phyloP scores from a whole-genome alignment of 176 grass and related monocot genomes.

The Tillandsia fasciculata region DNA sequence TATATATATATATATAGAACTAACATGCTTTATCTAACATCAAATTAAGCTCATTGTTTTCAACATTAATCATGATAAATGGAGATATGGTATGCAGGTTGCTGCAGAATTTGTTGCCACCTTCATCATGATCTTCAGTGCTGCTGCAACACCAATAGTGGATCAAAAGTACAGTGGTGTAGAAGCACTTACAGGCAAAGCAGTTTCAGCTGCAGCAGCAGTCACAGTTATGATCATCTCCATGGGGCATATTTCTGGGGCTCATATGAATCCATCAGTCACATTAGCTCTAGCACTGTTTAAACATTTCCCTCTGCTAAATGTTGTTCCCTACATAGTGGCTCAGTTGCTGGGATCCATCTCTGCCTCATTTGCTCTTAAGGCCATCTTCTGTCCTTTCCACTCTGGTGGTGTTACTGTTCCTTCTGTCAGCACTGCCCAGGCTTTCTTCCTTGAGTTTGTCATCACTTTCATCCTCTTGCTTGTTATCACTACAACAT shows the following conservation, averaged over 20 bases:
- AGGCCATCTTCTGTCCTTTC: conserved; percentile 34
- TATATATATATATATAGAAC: no score
- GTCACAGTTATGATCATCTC: conserved; percentile 47
- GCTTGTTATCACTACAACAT: conserved; percentile 50
- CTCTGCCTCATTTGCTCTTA: conserved; percentile 34
- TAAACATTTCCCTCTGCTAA: conserved; percentile 37
- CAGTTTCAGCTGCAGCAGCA: conserved; percentile 28
- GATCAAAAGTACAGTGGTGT: conserved; percentile 37
- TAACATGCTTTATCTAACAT: no score
- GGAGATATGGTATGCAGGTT: conserved; percentile 12
- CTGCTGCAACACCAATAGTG: conserved; percentile 43
- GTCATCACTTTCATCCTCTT: conserved; percentile 52
- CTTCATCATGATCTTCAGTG: conserved; percentile 56
- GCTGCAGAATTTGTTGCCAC: conserved; percentile 53
- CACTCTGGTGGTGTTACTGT: conserved; percentile 38
- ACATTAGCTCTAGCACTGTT: conserved; percentile 45
- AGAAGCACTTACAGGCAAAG: conserved; percentile 39
- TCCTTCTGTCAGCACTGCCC: conserved; percentile 22
- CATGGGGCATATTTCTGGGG: conserved; percentile 49
- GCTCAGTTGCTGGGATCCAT: conserved; percentile 43
- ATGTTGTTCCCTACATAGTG: conserved; percentile 31
- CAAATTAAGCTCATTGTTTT: no score
- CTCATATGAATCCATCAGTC: conserved; percentile 60
- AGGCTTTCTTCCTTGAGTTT: conserved; percentile 73
- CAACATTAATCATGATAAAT: no score